phyloP scores from a whole-genome alignment of 1,284 basidiomycete genomes.

The Hemileia vastatrix region DNA sequence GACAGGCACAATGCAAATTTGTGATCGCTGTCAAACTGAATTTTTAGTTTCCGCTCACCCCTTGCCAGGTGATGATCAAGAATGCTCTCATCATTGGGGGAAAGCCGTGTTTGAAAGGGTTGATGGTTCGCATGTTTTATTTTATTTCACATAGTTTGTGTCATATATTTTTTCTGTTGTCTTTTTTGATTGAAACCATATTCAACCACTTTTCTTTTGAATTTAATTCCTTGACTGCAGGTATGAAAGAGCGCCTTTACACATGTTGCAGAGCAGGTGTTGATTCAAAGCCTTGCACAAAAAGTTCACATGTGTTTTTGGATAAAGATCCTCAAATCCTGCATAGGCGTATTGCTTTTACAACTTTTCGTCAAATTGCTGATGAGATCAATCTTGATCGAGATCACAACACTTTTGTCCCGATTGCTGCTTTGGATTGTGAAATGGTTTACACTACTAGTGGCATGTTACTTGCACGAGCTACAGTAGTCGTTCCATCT shows the following conservation, averaged over 20 bases:
- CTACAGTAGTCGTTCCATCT: slow-evolving; percentile 63
- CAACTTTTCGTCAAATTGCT: slow-evolving; percentile 47
- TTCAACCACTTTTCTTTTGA: slow-evolving; percentile 51
- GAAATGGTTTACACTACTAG: slow-evolving; percentile 89
- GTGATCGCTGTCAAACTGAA: slow-evolving; percentile 63
- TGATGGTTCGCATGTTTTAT: slow-evolving; percentile 51
- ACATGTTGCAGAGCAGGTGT: slow-evolving; percentile 33
- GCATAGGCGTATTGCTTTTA: slow-evolving; percentile 65
- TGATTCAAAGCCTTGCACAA: slow-evolving; percentile 34
- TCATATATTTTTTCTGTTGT: slow-evolving; percentile 37
- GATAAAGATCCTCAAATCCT: slow-evolving; percentile 60
- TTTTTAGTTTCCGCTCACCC: slow-evolving; percentile 55
- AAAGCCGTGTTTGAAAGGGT: slow-evolving; percentile 53
- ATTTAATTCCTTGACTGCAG: slow-evolving; percentile 53
- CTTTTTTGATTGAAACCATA: not conserved
- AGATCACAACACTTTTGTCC: slow-evolving; percentile 20
- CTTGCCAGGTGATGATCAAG: slow-evolving; percentile 51
- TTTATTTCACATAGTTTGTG: slow-evolving; percentile 32
- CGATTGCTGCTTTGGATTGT: slow-evolving; percentile 63
- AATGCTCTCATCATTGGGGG: slow-evolving; percentile 76
- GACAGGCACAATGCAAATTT: slow-evolving; percentile 58
- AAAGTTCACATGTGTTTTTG: slow-evolving; percentile 34
- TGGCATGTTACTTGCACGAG: slow-evolving; percentile 72
- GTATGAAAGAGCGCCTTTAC: slow-evolving; percentile 44
- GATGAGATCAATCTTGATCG: slow-evolving; percentile 4